Conservation (phyloP, 345 rosid species). For the Eucalyptus fibrosa region DNA sequence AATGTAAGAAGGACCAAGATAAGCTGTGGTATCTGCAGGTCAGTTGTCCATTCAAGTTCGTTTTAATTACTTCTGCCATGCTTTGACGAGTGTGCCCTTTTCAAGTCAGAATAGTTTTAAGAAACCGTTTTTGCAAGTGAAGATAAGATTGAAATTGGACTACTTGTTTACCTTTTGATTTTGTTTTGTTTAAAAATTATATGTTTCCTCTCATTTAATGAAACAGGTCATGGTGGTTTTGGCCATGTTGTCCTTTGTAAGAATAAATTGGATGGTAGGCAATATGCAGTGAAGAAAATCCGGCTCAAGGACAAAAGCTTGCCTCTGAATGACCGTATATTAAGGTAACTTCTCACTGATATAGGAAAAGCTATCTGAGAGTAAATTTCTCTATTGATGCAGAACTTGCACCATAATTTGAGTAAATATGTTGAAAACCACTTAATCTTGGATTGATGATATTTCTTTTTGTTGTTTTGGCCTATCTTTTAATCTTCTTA, state of each 20-base stretch:
- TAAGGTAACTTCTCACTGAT: slow-evolving; percentile 32
- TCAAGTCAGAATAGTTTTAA: background rate
- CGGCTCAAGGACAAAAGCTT: slow-evolving; percentile 80
- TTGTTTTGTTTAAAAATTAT: background rate
- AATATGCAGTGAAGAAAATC: slow-evolving; percentile 95
- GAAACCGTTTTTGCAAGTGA: background rate
- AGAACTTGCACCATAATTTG: background rate
- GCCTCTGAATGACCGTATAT: slow-evolving; percentile 62
- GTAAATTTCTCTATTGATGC: background rate
- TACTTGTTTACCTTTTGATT: background rate
- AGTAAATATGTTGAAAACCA: background rate
- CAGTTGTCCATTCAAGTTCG: background rate
- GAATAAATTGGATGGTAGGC: slow-evolving; percentile 97
- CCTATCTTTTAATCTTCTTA: background rate
- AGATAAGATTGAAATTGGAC: background rate
- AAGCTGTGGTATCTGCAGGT: background rate
- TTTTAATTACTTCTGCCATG: background rate
- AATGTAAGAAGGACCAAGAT: background rate
- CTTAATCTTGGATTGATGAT: background rate
- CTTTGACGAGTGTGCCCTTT: background rate
- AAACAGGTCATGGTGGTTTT: slow-evolving; percentile 89
- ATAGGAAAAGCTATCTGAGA: background rate
- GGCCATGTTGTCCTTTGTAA: slow-evolving; percentile 90
- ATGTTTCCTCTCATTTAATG: background rate
- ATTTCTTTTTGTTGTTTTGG: background rate